Evolutionary conservation across 768 basidiomycete species (phyloP).

Genomic region (Amanita rubescens): DNA sequence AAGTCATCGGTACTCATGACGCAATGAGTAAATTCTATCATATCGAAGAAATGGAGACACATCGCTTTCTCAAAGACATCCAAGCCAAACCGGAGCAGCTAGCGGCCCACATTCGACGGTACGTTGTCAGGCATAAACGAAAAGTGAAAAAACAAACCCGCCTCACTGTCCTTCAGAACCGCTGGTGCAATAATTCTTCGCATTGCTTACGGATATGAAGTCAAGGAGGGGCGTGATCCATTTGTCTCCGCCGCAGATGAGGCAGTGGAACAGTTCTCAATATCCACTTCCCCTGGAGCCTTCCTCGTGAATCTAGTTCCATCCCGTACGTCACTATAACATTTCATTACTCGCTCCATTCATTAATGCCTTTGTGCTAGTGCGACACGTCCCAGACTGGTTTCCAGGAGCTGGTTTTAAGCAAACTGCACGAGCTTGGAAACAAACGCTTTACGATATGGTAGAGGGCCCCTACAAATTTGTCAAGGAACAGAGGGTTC

Average conservation of each 20-base stretch:
- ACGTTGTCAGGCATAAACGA: not conserved
- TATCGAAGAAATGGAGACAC: constrained; percentile 32
- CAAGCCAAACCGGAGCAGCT: constrained; percentile 28
- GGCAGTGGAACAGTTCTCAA: constrained; percentile 16
- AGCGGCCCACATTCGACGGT: constrained; percentile 28
- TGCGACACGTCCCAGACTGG: constrained; percentile 39
- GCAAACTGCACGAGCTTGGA: constrained; percentile 29
- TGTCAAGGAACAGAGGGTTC: constrained; percentile 25
- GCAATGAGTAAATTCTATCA: constrained; percentile 31
- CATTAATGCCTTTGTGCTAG: constrained; percentile 10
- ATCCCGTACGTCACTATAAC: not conserved
- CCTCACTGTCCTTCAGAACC: not conserved
- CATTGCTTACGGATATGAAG: constrained; percentile 24
- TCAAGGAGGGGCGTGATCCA: constrained; percentile 23
- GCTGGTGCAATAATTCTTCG: constrained; percentile 18
- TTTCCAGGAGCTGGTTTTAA: constrained; percentile 42
- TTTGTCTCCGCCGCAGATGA: constrained; percentile 21
- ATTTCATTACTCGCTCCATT: not conserved
- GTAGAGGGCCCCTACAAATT: constrained; percentile 27
- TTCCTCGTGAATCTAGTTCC: constrained; percentile 25
- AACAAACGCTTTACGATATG: constrained; percentile 24
- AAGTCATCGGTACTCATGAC: constrained; percentile 30
- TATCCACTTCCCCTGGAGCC: constrained; percentile 19
- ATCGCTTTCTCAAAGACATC: constrained; percentile 30
- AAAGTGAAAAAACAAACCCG: no score